Evolutionary conservation across 805 yeast species (phyloP), one percentile per base, ranked within the genome.

Genomic region (Allodekkera sacchari): DNA sequence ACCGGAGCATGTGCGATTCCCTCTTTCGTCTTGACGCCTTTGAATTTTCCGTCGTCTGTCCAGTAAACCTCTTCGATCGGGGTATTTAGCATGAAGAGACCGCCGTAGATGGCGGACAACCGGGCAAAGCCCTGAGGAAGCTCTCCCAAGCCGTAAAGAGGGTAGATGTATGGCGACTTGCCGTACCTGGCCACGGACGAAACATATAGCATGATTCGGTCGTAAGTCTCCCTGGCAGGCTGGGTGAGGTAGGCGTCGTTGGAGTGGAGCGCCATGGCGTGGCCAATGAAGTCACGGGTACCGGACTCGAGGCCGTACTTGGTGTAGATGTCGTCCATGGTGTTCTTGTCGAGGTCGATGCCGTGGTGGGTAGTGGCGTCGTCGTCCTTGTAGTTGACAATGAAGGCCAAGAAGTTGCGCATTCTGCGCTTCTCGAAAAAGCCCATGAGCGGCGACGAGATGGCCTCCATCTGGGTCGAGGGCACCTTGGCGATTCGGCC

Each of bases 61-160:
- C 78, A 88, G 31, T 83, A 66, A 13, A 88, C 71, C 61, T 89
- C 95, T 39, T 92, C 95, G 41, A 92, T 77, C 29, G 96, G 96
- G 20, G 95, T 89, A 55, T 87, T 95, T 52, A 92, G 73, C 98
- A 92, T 92, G 55, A 87, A 92, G 13, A 97, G 89, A 50, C 98
- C 98, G 42, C 98, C 98, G 53, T 92, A 87, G 44, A 92, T 89
- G 17, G 98, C 98, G 32, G 94, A 79, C 39, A 92, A 73, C 55
- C 98, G 74, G 8, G 97, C 96, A 64, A 92, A 92, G 7, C 96
- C 98, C 63, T 92, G 98, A n/a, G 98, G 98, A 38, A 92, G 68
- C 59, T 92, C 98, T 32, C 98, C 98, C 36, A 92, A 70, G 6
- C 98, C 98, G 53, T 92, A 92, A 50, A 89, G 66, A 29, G 98